These are phyloP conservation scores for Lachancea sp. DNA, from an alignment of 805 yeast genomes.

Conservation along the genomic window DNA sequence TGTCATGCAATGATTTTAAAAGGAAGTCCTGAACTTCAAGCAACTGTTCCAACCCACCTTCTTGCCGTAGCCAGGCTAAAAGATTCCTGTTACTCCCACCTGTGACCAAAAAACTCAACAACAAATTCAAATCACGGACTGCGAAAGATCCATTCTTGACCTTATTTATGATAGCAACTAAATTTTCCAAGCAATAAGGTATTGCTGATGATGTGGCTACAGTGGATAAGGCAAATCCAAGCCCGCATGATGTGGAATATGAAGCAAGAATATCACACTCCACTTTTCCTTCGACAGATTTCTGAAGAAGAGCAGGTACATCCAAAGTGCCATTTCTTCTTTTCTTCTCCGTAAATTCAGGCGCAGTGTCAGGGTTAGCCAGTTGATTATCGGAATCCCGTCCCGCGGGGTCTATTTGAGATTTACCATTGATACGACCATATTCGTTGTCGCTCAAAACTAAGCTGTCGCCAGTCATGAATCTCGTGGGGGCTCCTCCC, in stretches of 20 bases:
- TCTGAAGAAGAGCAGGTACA: background rate
- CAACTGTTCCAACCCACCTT: slow-evolving; percentile 21
- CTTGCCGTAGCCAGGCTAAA: slow-evolving; percentile 21
- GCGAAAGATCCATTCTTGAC: slow-evolving; percentile 27
- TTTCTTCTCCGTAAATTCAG: too few species aligned
- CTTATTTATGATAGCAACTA: slow-evolving; percentile 19
- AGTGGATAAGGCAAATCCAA: slow-evolving; percentile 5
- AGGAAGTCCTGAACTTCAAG: slow-evolving; percentile 17
- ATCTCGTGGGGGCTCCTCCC: background rate
- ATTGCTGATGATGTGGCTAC: background rate
- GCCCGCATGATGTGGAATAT: background rate
- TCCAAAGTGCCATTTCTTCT: too few species aligned
- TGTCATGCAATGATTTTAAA: slow-evolving; percentile 24
- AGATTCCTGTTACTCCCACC: slow-evolving; percentile 7
- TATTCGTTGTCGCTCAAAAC: background rate
- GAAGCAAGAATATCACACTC: background rate
- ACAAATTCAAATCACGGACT: slow-evolving; percentile 22
- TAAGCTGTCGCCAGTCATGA: background rate
- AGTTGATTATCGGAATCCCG: too few species aligned
- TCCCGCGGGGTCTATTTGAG: too few species aligned
- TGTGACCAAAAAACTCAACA: slow-evolving; percentile 18
- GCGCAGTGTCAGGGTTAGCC: too few species aligned
- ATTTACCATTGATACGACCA: too few species aligned
- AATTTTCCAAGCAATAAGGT: slow-evolving; percentile 13
- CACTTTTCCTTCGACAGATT: background rate